Conservation (phyloP, 164 flowering plant species). For the Saururus chinensis region DNA sequence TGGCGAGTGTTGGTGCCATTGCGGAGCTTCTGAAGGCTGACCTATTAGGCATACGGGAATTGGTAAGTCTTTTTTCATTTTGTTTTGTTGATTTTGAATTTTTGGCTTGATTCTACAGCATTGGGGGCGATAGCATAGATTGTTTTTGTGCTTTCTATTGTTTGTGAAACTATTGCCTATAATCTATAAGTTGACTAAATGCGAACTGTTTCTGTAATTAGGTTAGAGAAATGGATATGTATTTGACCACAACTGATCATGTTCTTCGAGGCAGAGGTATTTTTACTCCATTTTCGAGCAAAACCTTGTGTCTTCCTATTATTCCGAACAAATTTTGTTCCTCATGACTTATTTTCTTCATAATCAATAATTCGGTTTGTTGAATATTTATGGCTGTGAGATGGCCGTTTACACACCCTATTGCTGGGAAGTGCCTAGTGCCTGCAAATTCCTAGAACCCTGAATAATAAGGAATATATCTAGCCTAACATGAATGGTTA, state of each 20-base stretch:
- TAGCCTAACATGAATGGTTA: too few relatives aligned
- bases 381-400: too few relatives aligned
- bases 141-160: neutral
- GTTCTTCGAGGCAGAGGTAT: slow-evolving; percentile 76
- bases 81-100: neutral
- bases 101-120: too few relatives aligned
- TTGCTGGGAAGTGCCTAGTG: too few relatives aligned
- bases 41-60: slow-evolving; percentile 32
- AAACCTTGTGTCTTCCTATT: neutral
- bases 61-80: slow-evolving; percentile 31
- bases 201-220: slow-evolving; percentile 8
- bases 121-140: neutral
- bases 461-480: too few relatives aligned
- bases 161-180: neutral
- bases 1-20: slow-evolving; percentile 49
- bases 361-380: too few relatives aligned
- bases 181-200: neutral
- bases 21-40: slow-evolving; percentile 51
- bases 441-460: too few relatives aligned
- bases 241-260: slow-evolving; percentile 79
- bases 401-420: too few relatives aligned
- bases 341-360: neutral
- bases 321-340: neutral
- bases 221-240: slow-evolving; percentile 87
- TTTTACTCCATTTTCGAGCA: neutral